These are phyloP conservation scores for Ogataea sp. DNA, from an alignment of 805 yeast genomes.

Conservation along the genomic window DNA sequence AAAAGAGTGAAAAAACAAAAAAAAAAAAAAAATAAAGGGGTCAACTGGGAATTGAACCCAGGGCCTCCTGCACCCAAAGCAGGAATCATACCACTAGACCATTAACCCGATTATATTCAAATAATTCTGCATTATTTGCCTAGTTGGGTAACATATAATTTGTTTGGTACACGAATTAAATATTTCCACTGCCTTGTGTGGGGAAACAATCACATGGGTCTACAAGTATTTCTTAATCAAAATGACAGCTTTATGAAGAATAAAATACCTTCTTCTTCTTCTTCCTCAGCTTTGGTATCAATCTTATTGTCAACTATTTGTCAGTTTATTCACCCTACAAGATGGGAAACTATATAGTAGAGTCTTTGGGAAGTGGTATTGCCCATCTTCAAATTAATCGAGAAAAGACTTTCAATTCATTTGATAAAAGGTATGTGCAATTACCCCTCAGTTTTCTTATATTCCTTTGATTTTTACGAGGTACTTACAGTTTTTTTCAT, in stretches of 20 bases:
- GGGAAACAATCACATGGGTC: no score
- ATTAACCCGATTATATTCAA: not conserved
- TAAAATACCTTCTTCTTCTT: no score
- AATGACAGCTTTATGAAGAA: no score
- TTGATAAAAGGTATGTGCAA: slow-evolving; percentile 27
- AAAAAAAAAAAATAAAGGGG: slow-evolving; percentile 1
- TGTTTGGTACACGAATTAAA: not conserved
- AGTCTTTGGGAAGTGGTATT: not conserved
- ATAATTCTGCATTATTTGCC: not conserved
- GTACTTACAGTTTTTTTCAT: not conserved
- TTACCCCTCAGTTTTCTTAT: no score
- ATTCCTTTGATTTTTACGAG: not conserved
- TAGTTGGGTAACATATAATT: not conserved
- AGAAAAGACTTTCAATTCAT: slow-evolving; percentile 53
- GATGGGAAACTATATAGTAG: not conserved
- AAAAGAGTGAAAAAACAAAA: not conserved
- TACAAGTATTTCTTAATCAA: no score
- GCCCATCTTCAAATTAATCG: slow-evolving; percentile 30
- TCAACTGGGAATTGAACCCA: slow-evolving; percentile 6
- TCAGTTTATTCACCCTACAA: no score
- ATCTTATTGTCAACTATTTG: no score
- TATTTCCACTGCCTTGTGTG: no score
- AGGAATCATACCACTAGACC: slow-evolving; percentile 5
- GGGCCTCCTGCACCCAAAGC: slow-evolving; percentile 6
- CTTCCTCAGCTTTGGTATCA: no score